Conservation (phyloP, 2,329 filamentous ascomycete genomes). For the Rhinocladiella mackenziei region DNA sequence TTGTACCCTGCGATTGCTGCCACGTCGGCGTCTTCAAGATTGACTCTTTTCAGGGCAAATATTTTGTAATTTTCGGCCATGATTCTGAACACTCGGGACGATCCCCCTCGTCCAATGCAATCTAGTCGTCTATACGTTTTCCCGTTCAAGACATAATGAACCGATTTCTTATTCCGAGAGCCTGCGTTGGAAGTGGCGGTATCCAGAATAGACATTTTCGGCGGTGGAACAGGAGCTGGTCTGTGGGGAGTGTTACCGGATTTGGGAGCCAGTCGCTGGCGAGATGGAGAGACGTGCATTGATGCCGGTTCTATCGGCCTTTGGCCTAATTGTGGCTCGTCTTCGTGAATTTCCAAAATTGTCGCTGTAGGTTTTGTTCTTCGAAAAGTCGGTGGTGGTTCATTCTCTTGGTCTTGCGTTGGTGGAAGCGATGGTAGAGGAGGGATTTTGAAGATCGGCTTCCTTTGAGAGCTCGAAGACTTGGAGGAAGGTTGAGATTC, state of each 20-base stretch:
- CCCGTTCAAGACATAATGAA: slow-evolving; percentile 84
- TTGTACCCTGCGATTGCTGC: slow-evolving; percentile 80
- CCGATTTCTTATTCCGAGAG: slow-evolving; percentile 69
- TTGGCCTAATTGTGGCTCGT: slow-evolving; percentile 34
- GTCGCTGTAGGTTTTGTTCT: slow-evolving; percentile 55
- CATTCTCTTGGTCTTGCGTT: slow-evolving; percentile 77
- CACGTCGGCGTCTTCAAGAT: slow-evolving; percentile 84
- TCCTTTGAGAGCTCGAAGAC: slow-evolving; percentile 41
- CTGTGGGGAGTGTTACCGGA: slow-evolving; percentile 71
- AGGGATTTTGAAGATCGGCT: slow-evolving; percentile 58
- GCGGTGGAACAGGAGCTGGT: slow-evolving; percentile 71
- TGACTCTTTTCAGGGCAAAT: slow-evolving; percentile 89
- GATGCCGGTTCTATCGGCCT: slow-evolving; percentile 43
- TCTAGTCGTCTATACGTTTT: slow-evolving; percentile 87
- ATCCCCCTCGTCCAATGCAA: slow-evolving; percentile 86
- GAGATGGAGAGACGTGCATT: slow-evolving; percentile 40
- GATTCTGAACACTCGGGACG: slow-evolving; percentile 90
- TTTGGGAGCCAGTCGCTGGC: slow-evolving; percentile 49
- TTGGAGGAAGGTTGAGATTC: slow-evolving; percentile 40
- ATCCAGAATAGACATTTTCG: slow-evolving; percentile 96
- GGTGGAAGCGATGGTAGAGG: slow-evolving; percentile 57
- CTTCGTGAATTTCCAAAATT: slow-evolving; percentile 55
- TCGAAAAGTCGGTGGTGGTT: slow-evolving; percentile 66
- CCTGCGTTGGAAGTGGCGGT: slow-evolving; percentile 81
- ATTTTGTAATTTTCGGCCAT: slow-evolving; percentile 96